These are phyloP conservation scores for Apophysomyces trapeziformis DNA, from an alignment of 371 early-diverging fungal genomes.

Conservation along the genomic window DNA sequence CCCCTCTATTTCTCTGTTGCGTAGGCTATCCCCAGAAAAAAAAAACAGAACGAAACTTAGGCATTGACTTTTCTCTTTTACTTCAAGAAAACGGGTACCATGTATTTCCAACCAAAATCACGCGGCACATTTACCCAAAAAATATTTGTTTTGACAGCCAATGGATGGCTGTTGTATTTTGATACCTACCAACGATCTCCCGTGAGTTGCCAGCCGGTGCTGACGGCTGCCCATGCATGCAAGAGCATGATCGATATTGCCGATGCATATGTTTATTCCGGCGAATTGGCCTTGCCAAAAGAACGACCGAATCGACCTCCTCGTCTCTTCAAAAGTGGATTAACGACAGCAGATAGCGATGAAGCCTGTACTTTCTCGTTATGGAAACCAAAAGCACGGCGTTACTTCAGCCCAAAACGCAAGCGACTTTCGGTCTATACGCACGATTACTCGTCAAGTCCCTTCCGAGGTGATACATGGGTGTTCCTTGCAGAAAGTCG, in stretches of 20 bases:
- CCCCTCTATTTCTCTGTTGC: neutral
- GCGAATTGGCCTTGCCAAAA: constrained; percentile 39
- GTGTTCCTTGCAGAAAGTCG: constrained; percentile 40
- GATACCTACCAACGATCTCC: constrained; percentile 46
- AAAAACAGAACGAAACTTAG: too few species aligned
- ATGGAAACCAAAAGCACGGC: constrained; percentile 53
- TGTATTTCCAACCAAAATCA: constrained; percentile 56
- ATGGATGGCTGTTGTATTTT: constrained; percentile 55
- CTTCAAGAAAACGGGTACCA: constrained; percentile 56
- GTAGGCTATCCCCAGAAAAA: neutral
- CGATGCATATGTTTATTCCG: constrained; percentile 63
- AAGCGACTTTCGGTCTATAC: constrained; percentile 34
- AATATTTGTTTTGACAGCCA: constrained; percentile 51
- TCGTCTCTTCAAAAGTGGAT: constrained; percentile 53
- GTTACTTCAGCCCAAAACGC: constrained; percentile 39
- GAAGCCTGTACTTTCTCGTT: constrained; percentile 61
- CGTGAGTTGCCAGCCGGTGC: constrained; percentile 29
- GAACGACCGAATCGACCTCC: constrained; percentile 34
- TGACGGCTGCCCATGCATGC: constrained; percentile 37
- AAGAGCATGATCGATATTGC: constrained; percentile 51
- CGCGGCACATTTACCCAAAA: constrained; percentile 58
- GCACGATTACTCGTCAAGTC: constrained; percentile 23
- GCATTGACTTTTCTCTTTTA: too few species aligned
- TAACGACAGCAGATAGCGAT: constrained; percentile 51
- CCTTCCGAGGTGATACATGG: constrained; percentile 32